Evolutionary conservation across 768 basidiomycete species (phyloP), one percentile per base, ranked within the genome.

Genomic region (Tylopilus felleus): DNA sequence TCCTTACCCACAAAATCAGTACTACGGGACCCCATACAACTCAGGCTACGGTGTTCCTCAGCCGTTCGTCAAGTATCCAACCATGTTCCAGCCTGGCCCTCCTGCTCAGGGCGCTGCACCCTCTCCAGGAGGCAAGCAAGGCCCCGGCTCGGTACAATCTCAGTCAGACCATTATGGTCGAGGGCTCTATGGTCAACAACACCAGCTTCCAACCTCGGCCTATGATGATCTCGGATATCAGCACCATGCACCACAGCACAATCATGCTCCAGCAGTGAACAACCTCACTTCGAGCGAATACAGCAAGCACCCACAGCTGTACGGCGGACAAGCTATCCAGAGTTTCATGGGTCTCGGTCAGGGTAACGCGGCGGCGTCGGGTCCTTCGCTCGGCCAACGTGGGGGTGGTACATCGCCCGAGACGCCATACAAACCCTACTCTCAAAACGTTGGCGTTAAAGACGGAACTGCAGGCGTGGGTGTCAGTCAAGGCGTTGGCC

Each of bases 1-100:
- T 60, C 80, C 81, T n/a, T 88, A 85, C 68, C 83, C 84, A 4
- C 86, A 88, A 65, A 86, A 83, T 60, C 86, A 89, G 61, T 89
- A 84, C 70, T 90, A 88, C 58, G 84, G 86, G 45, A 73, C 80
- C 1, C 85, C 88, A 5, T 90, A 90, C 73, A 78, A 74, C 55
- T 86, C 65, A 9, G 76, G 75, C 14, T 80, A 80, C 53, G 72
- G 72, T 41, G 73, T 80, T 12, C 84, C 87, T 8, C 84, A 86
- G 62, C 83, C 82, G 4, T 88, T 84, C 65, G 82, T 85, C 66
- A 87, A 90, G 71, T 90, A 90, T 64, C 86, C 87, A 2, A 69
- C 86, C 28, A 83, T 90, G 72, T 90, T 86, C 75, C 84, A 85
- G 61, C 78, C 83, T 29, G 84, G 82, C 9, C 85, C 85, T 16